Evolutionary conservation across 345 rosid species (phyloP).

Genomic region (Noccaea bulbosa): DNA sequence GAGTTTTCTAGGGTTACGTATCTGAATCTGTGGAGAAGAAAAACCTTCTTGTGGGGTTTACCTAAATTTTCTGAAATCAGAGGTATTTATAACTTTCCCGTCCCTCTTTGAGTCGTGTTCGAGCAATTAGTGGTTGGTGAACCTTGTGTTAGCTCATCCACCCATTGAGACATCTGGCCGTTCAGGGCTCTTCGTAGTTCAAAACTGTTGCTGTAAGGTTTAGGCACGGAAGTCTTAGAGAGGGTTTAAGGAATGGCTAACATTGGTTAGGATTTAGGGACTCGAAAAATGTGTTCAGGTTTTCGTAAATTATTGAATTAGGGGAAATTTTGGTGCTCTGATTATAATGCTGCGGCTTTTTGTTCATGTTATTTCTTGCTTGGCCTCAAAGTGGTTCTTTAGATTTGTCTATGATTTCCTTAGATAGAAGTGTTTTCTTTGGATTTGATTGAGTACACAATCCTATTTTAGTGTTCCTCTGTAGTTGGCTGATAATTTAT

Average conservation of each 20-base stretch:
- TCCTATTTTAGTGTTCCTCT: background rate
- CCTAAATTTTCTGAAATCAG: background rate
- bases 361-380: background rate
- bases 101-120: conserved; percentile 2
- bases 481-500: background rate
- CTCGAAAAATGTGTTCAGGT: conserved; percentile 22
- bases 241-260: conserved; percentile 35
- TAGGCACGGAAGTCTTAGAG: conserved; percentile 7
- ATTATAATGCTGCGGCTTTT: background rate
- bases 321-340: background rate
- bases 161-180: background rate
- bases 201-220: background rate
- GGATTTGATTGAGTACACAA: background rate
- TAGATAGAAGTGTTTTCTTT: conserved; percentile 3
- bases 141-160: conserved; percentile 7
- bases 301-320: background rate
- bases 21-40: conserved; percentile 29
- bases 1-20: conserved; percentile 41
- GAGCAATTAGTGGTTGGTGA: conserved; percentile 22
- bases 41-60: background rate
- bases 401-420: background rate
- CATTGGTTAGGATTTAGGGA: conserved; percentile 34
- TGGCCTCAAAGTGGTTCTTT: background rate
- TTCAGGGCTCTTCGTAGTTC: conserved; percentile 2
- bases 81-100: conserved; percentile 23